Evolutionary conservation across 2,329 filamentous ascomycete genomes (phyloP).

Genomic region (Pyrenochaeta sp.): DNA sequence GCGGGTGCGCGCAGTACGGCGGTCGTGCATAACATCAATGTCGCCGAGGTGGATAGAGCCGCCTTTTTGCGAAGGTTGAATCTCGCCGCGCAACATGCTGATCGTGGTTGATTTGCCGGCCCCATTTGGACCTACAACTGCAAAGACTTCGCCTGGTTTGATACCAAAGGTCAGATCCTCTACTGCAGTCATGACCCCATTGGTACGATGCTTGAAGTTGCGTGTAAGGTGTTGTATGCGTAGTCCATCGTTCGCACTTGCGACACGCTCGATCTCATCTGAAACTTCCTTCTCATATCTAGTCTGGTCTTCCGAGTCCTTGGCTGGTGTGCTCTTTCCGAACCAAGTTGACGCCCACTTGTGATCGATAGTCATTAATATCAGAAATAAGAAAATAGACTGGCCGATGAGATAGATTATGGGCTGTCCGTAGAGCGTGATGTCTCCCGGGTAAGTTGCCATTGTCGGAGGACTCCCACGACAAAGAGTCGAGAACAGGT

Average conservation of each 20-base stretch:
- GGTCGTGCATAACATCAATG: slow-evolving; percentile 71
- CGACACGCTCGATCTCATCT: slow-evolving; percentile 69
- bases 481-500: slow-evolving; percentile 82
- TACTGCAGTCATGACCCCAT: slow-evolving; percentile 71
- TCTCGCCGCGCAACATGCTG: slow-evolving; percentile 81
- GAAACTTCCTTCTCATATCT: slow-evolving; percentile 60
- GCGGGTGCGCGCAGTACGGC: slow-evolving; percentile 73
- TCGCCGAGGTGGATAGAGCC: slow-evolving; percentile 81
- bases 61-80: slow-evolving; percentile 70
- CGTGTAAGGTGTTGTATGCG: slow-evolving; percentile 80
- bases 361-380: slow-evolving; percentile 80
- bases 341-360: slow-evolving; percentile 59
- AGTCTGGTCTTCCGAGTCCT: slow-evolving; percentile 51
- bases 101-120: slow-evolving; percentile 91
- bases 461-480: slow-evolving; percentile 67
- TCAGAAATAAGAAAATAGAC: slow-evolving; percentile 69
- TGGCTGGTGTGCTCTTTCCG: slow-evolving; percentile 38
- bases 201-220: slow-evolving; percentile 63
- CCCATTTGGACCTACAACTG: slow-evolving; percentile 85
- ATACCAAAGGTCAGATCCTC: slow-evolving; percentile 85
- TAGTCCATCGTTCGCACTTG: slow-evolving; percentile 76
- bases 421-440: slow-evolving; percentile 79
- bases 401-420: slow-evolving; percentile 83
- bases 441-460: slow-evolving; percentile 70
- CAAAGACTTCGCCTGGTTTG: slow-evolving; percentile 79